Conservation (phyloP, 2,329 filamentous ascomycete genomes). For the Chaetomium sp. region DNA sequence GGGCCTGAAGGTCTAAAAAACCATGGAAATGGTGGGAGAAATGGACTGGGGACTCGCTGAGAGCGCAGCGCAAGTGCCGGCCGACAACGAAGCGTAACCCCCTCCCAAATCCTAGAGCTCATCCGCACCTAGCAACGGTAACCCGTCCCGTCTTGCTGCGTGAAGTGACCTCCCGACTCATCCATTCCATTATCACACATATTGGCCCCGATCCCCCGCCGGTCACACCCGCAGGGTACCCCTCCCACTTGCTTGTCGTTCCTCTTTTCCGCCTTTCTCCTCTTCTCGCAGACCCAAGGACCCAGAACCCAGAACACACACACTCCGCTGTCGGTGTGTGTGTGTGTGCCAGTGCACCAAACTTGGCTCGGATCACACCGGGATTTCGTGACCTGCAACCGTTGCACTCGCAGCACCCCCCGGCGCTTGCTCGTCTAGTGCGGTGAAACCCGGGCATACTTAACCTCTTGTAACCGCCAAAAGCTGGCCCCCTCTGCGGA, state of each 20-base stretch:
- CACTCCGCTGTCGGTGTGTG: slow-evolving; percentile 1
- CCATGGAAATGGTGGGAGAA: slow-evolving; percentile 1
- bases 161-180: neutral
- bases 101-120: too few species aligned
- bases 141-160: neutral
- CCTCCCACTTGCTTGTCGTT: slow-evolving; percentile 7
- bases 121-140: too few species aligned
- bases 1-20: neutral
- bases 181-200: slow-evolving; percentile 20
- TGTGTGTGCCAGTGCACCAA: neutral
- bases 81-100: neutral
- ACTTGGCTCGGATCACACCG: slow-evolving; percentile 12
- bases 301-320: neutral
- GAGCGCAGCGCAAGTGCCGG: slow-evolving; percentile 9
- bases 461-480: slow-evolving; percentile 43
- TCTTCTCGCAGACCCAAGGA: neutral
- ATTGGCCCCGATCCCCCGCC: slow-evolving; percentile 13
- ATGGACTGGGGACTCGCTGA: neutral
- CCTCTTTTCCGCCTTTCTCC: neutral
- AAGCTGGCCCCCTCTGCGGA: too few species aligned
- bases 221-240: slow-evolving; percentile 11
- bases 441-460: slow-evolving; percentile 33
- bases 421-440: slow-evolving; percentile 23
- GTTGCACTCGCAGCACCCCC: slow-evolving; percentile 10
- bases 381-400: slow-evolving; percentile 17